Base-by-base conservation (phyloP, 2,329 filamentous ascomycete genomes). In the Aquanectria penicillioides region DNA sequence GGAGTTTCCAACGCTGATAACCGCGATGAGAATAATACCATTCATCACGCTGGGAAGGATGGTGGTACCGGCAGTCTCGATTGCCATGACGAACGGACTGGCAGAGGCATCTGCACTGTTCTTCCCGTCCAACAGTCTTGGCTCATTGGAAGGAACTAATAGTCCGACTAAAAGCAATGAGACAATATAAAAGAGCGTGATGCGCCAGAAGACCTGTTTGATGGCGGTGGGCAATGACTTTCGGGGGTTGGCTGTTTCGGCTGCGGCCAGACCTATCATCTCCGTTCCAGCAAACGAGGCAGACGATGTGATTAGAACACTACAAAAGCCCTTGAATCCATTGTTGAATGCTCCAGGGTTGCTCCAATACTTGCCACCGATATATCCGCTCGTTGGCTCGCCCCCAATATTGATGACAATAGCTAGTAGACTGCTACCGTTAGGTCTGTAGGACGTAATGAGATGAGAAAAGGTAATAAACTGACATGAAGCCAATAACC, bases 161-260 rank as follows among this genome's bases (percentile, higher is more conserved):
- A 97, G 83, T 25, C 94, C 93, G 57, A 97, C 87, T 4, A 97
- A 80, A 15, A 87, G 86, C 8, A 97, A 83, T 0, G 91, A 91
- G 20, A 96, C 87, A 46, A 97, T 83, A 77, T 97, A 97, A 79
- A 97, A 97, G 54, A 96, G 82, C 2, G 88, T 87, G 71, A 97
- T 96, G 68, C 94, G 89, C 93, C 93, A 97, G 74, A 97, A 97
- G 17, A 97, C 93, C 74, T 97, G 93, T 78, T 96, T 96, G 71
- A 95, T 89, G n/a, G 94, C 94, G 0, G 87, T 92, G 0, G 94
- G 94, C 1, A 97, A 82, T 1, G 89, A 91, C 71, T 94, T 92
- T 49, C 89, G 84, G 3, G 91, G 91, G 69, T 93, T 92, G n/a
- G 84, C 86, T 0, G 90, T 90, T 72, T 94, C 91, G 18, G 90